phyloP scores from a whole-genome alignment of 768 basidiomycete genomes.

The Russula griseocarnosa region DNA sequence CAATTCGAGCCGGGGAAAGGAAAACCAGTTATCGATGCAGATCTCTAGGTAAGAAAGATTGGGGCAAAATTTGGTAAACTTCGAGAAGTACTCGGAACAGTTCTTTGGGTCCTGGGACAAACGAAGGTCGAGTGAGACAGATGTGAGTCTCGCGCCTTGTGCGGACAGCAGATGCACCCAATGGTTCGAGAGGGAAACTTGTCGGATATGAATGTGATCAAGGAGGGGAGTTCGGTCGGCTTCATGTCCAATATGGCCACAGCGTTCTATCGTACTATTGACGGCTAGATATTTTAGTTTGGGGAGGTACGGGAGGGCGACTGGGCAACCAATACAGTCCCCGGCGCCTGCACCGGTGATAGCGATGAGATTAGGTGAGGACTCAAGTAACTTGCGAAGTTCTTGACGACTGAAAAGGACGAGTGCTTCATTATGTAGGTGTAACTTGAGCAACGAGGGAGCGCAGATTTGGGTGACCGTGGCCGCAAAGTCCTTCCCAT shows the following conservation, averaged over 20 bases:
- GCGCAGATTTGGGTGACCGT: constrained; percentile 5
- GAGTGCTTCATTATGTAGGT: background rate
- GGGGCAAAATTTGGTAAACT: constrained; percentile 7
- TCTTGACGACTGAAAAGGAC: constrained; percentile 18
- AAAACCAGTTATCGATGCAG: constrained; percentile 5
- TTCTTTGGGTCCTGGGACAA: background rate
- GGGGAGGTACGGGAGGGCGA: constrained; percentile 22
- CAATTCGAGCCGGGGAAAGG: constrained; percentile 2
- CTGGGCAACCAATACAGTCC: constrained; percentile 13
- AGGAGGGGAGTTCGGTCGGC: constrained; percentile 7
- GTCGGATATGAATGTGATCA: constrained; percentile 17
- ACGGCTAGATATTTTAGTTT: constrained; percentile 14
- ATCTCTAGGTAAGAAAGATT: constrained; percentile 18
- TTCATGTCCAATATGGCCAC: background rate
- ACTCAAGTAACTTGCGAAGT: constrained; percentile 13
- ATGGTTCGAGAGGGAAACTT: constrained; percentile 1
- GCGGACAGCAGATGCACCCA: constrained; percentile 16
- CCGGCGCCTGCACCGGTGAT: background rate
- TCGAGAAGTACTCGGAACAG: background rate
- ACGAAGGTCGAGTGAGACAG: constrained; percentile 20
- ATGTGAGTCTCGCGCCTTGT: constrained; percentile 10
- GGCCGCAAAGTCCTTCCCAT: constrained; percentile 20
- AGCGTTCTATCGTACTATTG: background rate
- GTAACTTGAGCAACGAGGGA: constrained; percentile 14
- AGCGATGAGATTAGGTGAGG: constrained; percentile 15